Evolutionary conservation across 208 protist genomes (phyloP), one percentile per base, ranked within the genome.

Genomic region (Wallacemonas sp.): DNA sequence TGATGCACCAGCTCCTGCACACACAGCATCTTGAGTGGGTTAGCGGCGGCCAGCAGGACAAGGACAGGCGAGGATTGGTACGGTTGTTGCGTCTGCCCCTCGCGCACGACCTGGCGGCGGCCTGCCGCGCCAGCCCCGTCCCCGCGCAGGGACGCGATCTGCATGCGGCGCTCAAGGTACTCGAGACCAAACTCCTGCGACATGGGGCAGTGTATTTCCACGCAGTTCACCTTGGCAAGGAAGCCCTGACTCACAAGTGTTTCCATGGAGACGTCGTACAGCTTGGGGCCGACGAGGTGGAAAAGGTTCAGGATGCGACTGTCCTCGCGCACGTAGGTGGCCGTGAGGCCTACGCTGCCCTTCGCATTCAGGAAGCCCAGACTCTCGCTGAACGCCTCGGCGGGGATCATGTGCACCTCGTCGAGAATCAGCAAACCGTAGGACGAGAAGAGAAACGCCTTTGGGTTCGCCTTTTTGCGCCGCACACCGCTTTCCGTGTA

Each of bases 181-280:
- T 95, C 87, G 18, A 95, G 59, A 25, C 81, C 98, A 73, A 99
- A 99, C 41, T 95, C 91, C 22, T 79, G 66, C 3, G 95, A 98
- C 95, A 99, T 98, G n/a, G 89, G 89, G 49, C 96, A 99, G 81
- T 97, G 97, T 22, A 99, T 92, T 76, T 99, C 98, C 7, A 97
- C 79, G 74, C 99, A 99, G 70, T 98, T 89, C 3, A 99, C 99
- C 38, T 91, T 92, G 2, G 99, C 99, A 25, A 99, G 86, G 67
- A 97, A 98, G 11, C 99, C 98, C 50, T 90, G 79, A 41, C 68
- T 77, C 38, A 92, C 85, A 5, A 99, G 82, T 57, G 98, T 95
- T 45, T 99, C 94, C 99, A 99, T 99, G 49, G 99, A 99, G 0
- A 99, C 97, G 50, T 99, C 98, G 79, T 98, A 99, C 36, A 99